A percentile compares a stretch with the other conserved stretches of the same genome.
Conservation (phyloP, 371 early-diverging fungal species). For the Dinochytrium kinnereticum region DNA sequence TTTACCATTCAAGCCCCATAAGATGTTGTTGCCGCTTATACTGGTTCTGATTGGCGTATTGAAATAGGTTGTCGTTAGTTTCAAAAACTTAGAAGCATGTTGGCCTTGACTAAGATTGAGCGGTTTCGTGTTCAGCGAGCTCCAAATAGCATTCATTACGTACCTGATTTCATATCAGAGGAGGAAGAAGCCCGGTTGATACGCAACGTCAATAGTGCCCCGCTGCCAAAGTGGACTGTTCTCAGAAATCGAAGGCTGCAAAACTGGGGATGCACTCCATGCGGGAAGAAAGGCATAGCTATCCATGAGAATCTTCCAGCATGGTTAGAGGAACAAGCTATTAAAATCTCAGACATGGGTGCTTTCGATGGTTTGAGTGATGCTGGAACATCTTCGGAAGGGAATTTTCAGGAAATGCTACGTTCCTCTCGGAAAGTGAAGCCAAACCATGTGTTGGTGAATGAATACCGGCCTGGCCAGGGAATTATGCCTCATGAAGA, state of each 20-base stretch:
- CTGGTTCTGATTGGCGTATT: no score
- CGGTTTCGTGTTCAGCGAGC: not conserved
- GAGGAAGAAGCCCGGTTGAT: conserved; percentile 29
- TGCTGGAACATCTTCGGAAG: not conserved
- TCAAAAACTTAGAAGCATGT: no score
- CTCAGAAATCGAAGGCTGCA: conserved; percentile 42
- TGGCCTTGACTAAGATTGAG: no score
- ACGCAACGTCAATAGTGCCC: conserved; percentile 51
- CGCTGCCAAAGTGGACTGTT: conserved; percentile 61
- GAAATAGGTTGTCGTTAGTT: no score
- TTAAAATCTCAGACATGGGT: conserved; percentile 34
- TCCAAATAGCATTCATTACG: conserved; percentile 32
- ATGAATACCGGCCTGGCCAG: conserved; percentile 63
- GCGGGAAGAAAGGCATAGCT: not conserved
- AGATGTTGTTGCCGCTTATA: no score
- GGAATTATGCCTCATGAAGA: conserved; percentile 71
- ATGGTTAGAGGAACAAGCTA: conserved; percentile 49
- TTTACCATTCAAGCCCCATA: no score
- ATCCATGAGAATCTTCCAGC: conserved; percentile 42
- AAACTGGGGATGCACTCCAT: conserved; percentile 32
- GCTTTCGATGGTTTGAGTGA: conserved; percentile 29
- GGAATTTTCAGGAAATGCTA: not conserved
- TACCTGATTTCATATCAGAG: conserved; percentile 35
- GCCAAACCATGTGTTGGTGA: conserved; percentile 63
- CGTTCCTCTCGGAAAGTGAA: not conserved